Conservation (phyloP, 176 grass and related monocot species). For the Raddia distichophylla region DNA sequence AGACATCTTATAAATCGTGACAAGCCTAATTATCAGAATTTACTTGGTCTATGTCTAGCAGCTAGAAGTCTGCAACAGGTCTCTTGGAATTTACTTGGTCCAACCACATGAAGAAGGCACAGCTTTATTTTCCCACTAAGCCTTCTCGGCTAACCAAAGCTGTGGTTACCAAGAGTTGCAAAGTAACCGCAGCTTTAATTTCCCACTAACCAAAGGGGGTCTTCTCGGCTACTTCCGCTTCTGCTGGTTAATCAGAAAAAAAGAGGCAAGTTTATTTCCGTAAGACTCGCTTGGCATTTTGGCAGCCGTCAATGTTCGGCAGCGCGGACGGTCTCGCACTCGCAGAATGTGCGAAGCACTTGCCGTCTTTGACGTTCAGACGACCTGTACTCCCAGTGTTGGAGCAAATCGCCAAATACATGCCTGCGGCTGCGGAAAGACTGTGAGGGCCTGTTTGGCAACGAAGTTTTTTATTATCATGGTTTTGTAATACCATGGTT, state of each 20-base stretch:
- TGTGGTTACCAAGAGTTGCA: too few species aligned
- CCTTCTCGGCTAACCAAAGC: neutral
- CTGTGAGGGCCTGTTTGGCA: too few species aligned
- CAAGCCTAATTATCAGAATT: neutral
- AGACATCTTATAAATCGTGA: neutral
- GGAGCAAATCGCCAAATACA: neutral
- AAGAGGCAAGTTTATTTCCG: conserved; percentile 6
- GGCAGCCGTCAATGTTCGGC: conserved; percentile 44
- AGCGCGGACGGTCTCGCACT: conserved; percentile 9
- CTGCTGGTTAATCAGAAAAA: conserved; percentile 21
- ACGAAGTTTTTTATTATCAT: too few species aligned
- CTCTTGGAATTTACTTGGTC: conserved; percentile 25
- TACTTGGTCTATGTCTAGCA: neutral
- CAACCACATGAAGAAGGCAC: neutral
- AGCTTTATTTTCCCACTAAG: too few species aligned
- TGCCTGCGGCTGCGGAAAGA: neutral
- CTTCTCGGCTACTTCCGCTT: conserved; percentile 56
- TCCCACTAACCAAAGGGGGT: neutral
- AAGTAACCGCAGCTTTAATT: too few species aligned
- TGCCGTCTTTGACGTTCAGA: neutral
- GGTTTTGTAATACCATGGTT: too few species aligned
- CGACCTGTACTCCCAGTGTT: neutral
- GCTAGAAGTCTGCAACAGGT: neutral
- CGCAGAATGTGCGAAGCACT: neutral
- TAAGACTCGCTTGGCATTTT: neutral